Evolutionary conservation across 352 stramenopile genomes (phyloP).

Genomic region (Aphanomyces stellatus): DNA sequence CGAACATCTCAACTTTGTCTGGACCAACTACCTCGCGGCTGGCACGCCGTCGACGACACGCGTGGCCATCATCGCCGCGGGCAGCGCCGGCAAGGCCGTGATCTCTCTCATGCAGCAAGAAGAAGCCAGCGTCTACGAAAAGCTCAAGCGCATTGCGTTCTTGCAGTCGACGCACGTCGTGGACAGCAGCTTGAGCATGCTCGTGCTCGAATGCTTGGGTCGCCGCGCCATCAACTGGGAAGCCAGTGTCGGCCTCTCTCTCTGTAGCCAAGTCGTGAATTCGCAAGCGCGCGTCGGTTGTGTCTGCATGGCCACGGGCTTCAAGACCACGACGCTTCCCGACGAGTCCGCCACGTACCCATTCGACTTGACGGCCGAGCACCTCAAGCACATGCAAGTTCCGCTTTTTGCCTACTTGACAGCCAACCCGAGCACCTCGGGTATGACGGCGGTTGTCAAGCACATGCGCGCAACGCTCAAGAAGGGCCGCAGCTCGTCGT

Average conservation of each 20-base stretch:
- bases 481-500: background rate
- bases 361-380: conserved; percentile 4
- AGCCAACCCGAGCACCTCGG: conserved; percentile 5
- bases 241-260: conserved; percentile 43
- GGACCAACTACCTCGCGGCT: conserved; percentile 11
- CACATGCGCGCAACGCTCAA: conserved; percentile 15
- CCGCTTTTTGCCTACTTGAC: conserved; percentile 17
- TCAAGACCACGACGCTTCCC: conserved; percentile 21
- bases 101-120: conserved; percentile 1
- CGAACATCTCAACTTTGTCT: conserved; percentile 15
- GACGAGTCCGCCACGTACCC: conserved; percentile 38
- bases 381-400: conserved; percentile 12
- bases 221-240: conserved; percentile 85
- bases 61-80: conserved; percentile 10
- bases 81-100: background rate
- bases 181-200: conserved; percentile 32
- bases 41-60: background rate
- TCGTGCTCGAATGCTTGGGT: conserved; percentile 75
- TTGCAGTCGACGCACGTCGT: conserved; percentile 21
- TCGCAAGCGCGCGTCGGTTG: conserved; percentile 19
- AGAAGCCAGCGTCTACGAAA: conserved; percentile 6
- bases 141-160: conserved; percentile 11
- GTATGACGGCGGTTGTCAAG: conserved; percentile 22
- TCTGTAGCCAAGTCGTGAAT: conserved; percentile 16
- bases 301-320: conserved; percentile 19